A percentile compares a stretch with the other conserved stretches of the same genome.
These are phyloP conservation scores for Pisolithus marmoratus DNA, from an alignment of 768 basidiomycete genomes.

Conservation along the genomic window DNA sequence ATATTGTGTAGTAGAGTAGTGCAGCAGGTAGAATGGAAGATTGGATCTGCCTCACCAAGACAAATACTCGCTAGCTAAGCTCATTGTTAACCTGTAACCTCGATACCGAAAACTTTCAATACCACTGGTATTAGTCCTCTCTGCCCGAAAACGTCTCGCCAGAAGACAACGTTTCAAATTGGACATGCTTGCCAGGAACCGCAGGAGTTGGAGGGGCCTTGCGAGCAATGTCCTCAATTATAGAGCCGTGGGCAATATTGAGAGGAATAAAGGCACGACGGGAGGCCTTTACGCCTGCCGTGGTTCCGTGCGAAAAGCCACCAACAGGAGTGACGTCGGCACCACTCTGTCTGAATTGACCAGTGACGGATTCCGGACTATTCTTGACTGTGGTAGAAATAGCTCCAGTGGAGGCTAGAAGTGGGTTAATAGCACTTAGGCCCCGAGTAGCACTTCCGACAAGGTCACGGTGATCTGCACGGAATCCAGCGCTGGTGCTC, in stretches of 20 bases:
- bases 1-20: neutral
- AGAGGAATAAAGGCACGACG: neutral
- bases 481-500: neutral
- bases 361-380: neutral
- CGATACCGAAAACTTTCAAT: too few species aligned
- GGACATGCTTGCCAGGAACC: neutral
- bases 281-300: neutral
- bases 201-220: neutral
- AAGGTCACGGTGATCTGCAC: neutral
- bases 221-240: neutral
- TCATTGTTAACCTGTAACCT: too few species aligned
- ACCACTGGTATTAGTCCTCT: too few species aligned
- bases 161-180: neutral
- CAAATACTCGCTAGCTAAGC: too few species aligned
- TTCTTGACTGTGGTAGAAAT: neutral
- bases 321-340: neutral
- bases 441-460: neutral
- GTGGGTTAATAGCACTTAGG: neutral
- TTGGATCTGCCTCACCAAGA: neutral
- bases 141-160: too few species aligned
- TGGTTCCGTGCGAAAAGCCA: neutral
- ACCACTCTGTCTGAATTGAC: neutral
- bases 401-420: neutral
- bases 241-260: neutral
- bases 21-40: neutral